Evolutionary conservation across 257 asterid species (phyloP), one percentile per base, ranked within the genome.

Genomic region (Lantana camara): DNA sequence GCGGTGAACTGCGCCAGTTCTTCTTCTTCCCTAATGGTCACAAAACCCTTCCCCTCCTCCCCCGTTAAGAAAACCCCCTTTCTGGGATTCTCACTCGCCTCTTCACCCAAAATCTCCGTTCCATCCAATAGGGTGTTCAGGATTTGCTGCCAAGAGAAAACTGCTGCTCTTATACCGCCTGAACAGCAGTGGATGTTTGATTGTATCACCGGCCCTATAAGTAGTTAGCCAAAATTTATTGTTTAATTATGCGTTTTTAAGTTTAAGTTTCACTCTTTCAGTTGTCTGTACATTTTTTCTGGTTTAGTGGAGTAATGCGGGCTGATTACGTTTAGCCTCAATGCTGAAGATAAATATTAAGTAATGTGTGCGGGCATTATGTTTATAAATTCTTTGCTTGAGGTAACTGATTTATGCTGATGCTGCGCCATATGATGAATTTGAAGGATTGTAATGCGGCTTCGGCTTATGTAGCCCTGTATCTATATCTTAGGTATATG

Each of bases 151-250:
- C 85, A 84, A 69, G 90, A 77, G 5, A 85, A 80, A 60, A 21
- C 83, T 8, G 75, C 78, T n/a, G n/a, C n/a, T 19, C 44, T 64
- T 52, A 56, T 89, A 3, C 96, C 96, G 17, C 47, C 80, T 10
- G 90, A 75, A 1, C 98, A 91, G 67, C 81, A 79, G 52, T 91
- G 96, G 96, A 89, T 91, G 96, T 91, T 91, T 59, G 96, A 89
- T 51, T 83, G 82, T 21, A 49, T 89, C 57, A 53, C 72, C 40
- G 98, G 98, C 57, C 95, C 95, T 42, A 96, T 89, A 75, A 73
- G 75, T 5, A 19, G 17, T 57, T 66, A 20, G 35, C 73, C 7
- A 16, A 7, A 16, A 1, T 64, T 35, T 13, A 13, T 0, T 29
- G 20, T 54, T 40, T 44, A 1, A 13, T 17, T 17, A n/a, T 7